phyloP scores from a whole-genome alignment of 2,329 filamentous ascomycete species.

The Tolypocladium inflatum region DNA sequence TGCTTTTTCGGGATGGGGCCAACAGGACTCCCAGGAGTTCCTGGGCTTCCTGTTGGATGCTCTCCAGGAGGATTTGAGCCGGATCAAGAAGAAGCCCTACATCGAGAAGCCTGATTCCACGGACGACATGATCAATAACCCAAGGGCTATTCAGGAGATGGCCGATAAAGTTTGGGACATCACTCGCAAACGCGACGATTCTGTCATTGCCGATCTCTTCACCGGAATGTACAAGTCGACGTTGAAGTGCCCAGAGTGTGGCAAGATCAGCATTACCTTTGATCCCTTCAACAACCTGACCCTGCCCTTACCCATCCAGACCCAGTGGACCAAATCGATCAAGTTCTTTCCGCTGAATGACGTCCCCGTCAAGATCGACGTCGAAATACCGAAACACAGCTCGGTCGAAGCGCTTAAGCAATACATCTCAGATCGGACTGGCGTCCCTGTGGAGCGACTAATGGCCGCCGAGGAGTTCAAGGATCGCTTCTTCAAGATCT shows the following conservation, averaged over 20 bases:
- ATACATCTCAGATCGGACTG: conserved; percentile 58
- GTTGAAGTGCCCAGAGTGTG: conserved; percentile 79
- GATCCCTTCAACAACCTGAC: conserved; percentile 96
- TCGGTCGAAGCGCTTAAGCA: conserved; percentile 61
- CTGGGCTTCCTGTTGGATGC: conserved; percentile 90
- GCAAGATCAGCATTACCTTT: conserved; percentile 97
- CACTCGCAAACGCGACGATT: conserved; percentile 86
- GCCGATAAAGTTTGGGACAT: conserved; percentile 86
- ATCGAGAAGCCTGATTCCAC: conserved; percentile 97
- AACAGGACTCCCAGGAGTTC: conserved; percentile 97
- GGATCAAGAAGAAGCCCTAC: conserved; percentile 91
- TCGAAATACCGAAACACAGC: conserved; percentile 73
- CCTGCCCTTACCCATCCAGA: conserved; percentile 79
- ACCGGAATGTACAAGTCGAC: conserved; percentile 98
- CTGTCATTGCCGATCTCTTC: conserved; percentile 90
- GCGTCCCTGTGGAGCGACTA: conserved; percentile 55
- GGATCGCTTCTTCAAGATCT: conserved; percentile 77
- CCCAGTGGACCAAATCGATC: conserved; percentile 65
- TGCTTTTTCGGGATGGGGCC: conserved; percentile 86
- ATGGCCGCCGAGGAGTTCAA: conserved; percentile 77
- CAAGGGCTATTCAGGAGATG: conserved; percentile 70
- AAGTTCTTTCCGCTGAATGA: conserved; percentile 71
- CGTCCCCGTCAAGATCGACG: conserved; percentile 58
- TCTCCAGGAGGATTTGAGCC: conserved; percentile 88
- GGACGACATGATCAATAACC: conserved; percentile 85